A percentile compares a stretch with the other conserved stretches of the same genome.
These are phyloP conservation scores for Jaltomata sinuosa DNA, from an alignment of 257 asterid genomes.

Conservation along the genomic window DNA sequence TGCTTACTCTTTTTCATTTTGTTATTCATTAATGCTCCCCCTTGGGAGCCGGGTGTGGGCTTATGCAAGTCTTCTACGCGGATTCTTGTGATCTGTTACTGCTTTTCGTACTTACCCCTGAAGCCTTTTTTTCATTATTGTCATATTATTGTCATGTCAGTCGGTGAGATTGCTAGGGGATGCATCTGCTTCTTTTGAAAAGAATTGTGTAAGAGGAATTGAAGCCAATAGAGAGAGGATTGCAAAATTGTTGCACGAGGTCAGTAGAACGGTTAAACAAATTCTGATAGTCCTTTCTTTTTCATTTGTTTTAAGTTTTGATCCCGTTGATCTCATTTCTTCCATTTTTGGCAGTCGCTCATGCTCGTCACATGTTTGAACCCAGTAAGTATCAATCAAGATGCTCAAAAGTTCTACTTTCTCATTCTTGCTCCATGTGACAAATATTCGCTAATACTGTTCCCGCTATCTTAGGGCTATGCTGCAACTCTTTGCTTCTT, in stretches of 20 bases:
- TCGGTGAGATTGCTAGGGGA: conserved; percentile 84
- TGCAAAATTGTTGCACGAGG: conserved; percentile 77
- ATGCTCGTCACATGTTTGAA: conserved; percentile 94
- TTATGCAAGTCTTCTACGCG: background rate
- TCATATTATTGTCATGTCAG: conserved; percentile 17
- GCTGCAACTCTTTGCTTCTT: background rate
- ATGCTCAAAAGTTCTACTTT: background rate
- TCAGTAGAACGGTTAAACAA: conserved; percentile 14
- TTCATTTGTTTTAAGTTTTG: background rate
- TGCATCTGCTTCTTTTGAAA: conserved; percentile 86
- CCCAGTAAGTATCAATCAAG: conserved; percentile 48
- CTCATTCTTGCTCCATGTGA: background rate
- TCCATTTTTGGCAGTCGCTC: conserved; percentile 67
- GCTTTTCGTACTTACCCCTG: background rate
- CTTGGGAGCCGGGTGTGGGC: background rate
- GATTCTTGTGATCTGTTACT: background rate
- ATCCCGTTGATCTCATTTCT: background rate
- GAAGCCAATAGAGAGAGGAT: conserved; percentile 81
- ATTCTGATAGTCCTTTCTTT: background rate
- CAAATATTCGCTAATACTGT: background rate
- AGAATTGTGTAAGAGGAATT: conserved; percentile 87
- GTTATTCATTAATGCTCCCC: background rate
- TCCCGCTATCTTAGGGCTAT: background rate
- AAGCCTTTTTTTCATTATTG: background rate
- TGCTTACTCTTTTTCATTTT: background rate